Evolutionary conservation across 768 basidiomycete genomes (phyloP).

Genomic region (Vishniacozyma victoriae): DNA sequence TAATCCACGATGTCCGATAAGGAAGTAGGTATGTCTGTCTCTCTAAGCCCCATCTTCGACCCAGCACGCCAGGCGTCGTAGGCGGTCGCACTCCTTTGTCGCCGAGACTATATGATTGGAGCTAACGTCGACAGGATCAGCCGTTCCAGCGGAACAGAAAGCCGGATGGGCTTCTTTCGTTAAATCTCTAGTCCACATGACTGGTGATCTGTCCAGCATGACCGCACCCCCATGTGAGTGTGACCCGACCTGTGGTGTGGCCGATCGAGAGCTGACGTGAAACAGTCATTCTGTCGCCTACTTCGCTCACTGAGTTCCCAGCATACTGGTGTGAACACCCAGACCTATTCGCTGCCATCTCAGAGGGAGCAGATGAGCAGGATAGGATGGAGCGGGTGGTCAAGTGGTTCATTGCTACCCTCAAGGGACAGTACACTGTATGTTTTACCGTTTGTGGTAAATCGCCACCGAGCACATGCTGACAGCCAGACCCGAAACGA

Average conservation of each 20-base stretch:
- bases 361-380: conserved; percentile 66
- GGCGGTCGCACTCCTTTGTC: too few species aligned
- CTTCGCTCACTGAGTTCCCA: conserved; percentile 86
- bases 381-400: conserved; percentile 73
- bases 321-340: conserved; percentile 98
- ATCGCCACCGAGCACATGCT: conserved; percentile 1
- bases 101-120: too few species aligned
- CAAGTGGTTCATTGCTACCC: conserved; percentile 92
- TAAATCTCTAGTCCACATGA: conserved; percentile 77
- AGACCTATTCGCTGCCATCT: conserved; percentile 78
- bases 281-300: conserved; percentile 74
- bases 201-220: conserved; percentile 69
- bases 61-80: too few species aligned
- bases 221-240: conserved; percentile 49
- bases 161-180: conserved; percentile 84
- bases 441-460: conserved; percentile 3
- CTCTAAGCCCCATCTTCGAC: too few species aligned
- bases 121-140: too few species aligned
- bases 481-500: conserved; percentile 71
- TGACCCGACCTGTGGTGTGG: too few species aligned
- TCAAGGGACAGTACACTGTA: conserved; percentile 72
- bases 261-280: too few species aligned
- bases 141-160: conserved; percentile 76
- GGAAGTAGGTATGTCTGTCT: too few species aligned
- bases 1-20: too few species aligned